phyloP scores from a whole-genome alignment of 2,329 filamentous ascomycete genomes.

The Elsinoe fawcettii region DNA sequence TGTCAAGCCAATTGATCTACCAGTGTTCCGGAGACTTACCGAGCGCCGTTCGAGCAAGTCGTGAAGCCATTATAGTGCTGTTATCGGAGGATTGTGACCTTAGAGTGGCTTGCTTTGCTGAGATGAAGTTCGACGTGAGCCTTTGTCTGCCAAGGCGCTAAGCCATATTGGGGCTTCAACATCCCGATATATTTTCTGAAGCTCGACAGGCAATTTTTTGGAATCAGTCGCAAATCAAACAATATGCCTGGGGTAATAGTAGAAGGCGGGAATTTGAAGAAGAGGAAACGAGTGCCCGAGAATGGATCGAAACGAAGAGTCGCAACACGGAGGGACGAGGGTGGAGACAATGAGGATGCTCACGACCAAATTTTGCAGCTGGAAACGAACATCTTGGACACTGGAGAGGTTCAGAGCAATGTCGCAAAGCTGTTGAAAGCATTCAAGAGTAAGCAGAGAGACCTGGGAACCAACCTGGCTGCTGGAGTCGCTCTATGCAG shows the following conservation, averaged over 20 bases:
- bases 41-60: conserved; percentile 89
- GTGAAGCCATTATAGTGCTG: conserved; percentile 82
- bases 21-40: conserved; percentile 54
- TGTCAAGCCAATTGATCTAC: conserved; percentile 23
- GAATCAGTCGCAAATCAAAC: neutral
- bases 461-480: conserved; percentile 48
- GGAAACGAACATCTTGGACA: conserved; percentile 75
- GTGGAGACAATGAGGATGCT: conserved; percentile 38
- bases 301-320: conserved; percentile 21
- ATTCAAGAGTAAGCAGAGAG: conserved; percentile 41
- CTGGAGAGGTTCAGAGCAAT: conserved; percentile 86
- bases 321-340: conserved; percentile 27
- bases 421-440: conserved; percentile 64
- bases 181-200: conserved; percentile 15
- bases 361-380: conserved; percentile 64
- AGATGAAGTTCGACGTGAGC: conserved; percentile 1
- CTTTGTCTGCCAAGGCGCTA: conserved; percentile 8
- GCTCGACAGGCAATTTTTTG: neutral
- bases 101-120: conserved; percentile 27
- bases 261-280: conserved; percentile 29
- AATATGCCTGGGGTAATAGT: conserved; percentile 32
- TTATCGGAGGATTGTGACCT: conserved; percentile 29
- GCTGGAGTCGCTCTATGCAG: conserved; percentile 77
- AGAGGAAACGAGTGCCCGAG: conserved; percentile 36
- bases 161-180: neutral